Conservation (phyloP, 2,329 filamentous ascomycete genomes). For the Pyricularia sp. region DNA sequence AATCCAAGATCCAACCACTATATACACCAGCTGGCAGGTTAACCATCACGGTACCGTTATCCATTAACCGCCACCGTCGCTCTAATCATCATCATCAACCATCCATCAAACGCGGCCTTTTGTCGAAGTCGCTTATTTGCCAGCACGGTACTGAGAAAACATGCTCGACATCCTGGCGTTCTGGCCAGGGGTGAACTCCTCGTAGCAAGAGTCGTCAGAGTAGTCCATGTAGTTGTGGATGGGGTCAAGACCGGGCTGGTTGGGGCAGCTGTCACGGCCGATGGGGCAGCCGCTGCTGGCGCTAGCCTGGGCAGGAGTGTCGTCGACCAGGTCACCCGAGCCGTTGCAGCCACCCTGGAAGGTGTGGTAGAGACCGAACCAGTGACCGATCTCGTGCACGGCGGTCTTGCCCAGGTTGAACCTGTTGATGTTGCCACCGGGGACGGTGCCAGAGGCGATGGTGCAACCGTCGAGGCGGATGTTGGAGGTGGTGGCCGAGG, state of each 20-base stretch:
- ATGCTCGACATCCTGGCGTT: not conserved
- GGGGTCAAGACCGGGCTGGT: conserved; percentile 16
- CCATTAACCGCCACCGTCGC: not conserved
- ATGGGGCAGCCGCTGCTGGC: conserved; percentile 23
- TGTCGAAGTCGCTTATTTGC: not conserved
- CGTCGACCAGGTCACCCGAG: conserved; percentile 23
- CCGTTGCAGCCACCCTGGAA: conserved; percentile 27
- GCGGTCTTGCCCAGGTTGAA: conserved; percentile 24
- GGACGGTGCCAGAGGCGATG: conserved; percentile 15
- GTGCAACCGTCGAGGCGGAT: conserved; percentile 18
- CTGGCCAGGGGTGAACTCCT: conserved; percentile 2
- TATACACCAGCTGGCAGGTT: not conserved
- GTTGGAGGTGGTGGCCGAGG: conserved; percentile 15
- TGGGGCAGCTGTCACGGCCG: conserved; percentile 19
- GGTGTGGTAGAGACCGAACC: conserved; percentile 30
- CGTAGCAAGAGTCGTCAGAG: conserved; percentile 9
- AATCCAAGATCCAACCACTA: not conserved
- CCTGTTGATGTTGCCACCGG: conserved; percentile 15
- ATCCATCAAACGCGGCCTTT: not conserved
- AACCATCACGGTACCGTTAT: not conserved
- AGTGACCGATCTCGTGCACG: conserved; percentile 29
- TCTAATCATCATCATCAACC: not conserved
- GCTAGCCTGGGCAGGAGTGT: conserved; percentile 25
- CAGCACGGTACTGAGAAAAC: not conserved
- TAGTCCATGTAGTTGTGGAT: conserved; percentile 26